A percentile compares a stretch with the other conserved stretches of the same genome.
These are phyloP conservation scores for Phymatotrichopsis omnivora DNA, from an alignment of 2,329 filamentous ascomycete species.

Conservation along the genomic window DNA sequence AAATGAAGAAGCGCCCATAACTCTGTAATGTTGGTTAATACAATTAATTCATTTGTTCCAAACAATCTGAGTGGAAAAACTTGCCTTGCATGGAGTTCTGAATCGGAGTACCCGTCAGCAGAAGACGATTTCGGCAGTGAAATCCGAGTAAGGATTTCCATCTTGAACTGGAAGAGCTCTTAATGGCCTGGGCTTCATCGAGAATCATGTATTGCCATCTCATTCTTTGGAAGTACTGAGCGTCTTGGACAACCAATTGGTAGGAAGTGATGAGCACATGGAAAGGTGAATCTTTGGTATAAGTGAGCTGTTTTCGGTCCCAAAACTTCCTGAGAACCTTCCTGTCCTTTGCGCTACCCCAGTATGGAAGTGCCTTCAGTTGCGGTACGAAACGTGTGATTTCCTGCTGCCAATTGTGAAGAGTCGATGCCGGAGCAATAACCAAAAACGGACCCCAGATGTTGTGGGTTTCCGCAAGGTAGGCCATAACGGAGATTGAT, in stretches of 20 bases:
- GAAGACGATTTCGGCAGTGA: constrained; percentile 85
- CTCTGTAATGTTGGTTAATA: constrained; percentile 44
- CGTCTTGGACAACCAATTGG: constrained; percentile 90
- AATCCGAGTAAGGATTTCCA: constrained; percentile 95
- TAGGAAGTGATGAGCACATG: constrained; percentile 96
- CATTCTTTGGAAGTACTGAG: constrained; percentile 97
- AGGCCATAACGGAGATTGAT: constrained; percentile 98
- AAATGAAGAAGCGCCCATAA: constrained; percentile 96
- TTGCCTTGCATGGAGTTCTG: constrained; percentile 93
- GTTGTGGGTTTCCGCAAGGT: constrained; percentile 91
- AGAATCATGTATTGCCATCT: constrained; percentile 99
- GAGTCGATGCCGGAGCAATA: constrained; percentile 86
- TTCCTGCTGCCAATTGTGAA: constrained; percentile 99
- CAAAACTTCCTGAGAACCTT: constrained; percentile 98
- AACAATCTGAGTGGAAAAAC: not conserved
- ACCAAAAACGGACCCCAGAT: constrained; percentile 98
- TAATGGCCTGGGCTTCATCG: constrained; percentile 97
- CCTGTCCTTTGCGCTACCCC: constrained; percentile 86
- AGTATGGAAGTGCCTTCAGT: constrained; percentile 93
- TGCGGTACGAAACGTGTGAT: constrained; percentile 89
- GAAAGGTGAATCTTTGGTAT: constrained; percentile 85
- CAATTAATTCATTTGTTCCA: no score
- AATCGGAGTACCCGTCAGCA: constrained; percentile 93
- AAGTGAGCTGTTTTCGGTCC: constrained; percentile 95
- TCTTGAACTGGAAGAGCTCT: constrained; percentile 88